These are phyloP conservation scores for Nyctanthes arbortristis DNA, from an alignment of 257 asterid species.

Conservation along the genomic window DNA sequence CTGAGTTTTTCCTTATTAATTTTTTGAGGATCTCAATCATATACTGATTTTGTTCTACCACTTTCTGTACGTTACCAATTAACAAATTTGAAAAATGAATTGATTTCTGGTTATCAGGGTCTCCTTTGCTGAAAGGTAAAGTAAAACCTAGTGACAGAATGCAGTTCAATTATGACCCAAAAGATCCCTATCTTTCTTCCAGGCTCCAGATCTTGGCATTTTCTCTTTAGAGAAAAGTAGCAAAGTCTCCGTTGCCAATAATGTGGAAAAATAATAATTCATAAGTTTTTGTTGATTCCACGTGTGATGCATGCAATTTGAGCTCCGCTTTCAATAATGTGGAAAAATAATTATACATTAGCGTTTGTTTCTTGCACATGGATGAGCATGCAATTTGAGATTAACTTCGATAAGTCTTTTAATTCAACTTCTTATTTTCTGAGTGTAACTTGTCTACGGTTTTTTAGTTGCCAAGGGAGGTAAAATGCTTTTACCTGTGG, in stretches of 20 bases:
- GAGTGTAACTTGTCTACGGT: too few relatives aligned
- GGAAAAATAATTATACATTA: too few relatives aligned
- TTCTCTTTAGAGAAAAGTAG: background rate
- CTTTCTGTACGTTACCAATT: background rate
- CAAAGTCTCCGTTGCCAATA: background rate
- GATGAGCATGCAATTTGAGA: too few relatives aligned
- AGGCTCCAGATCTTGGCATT: background rate
- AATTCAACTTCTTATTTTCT: too few relatives aligned
- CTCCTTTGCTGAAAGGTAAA: background rate
- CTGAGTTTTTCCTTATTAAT: conserved; percentile 8
- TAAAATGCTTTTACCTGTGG: conserved; percentile 21
- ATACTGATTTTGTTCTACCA: background rate
- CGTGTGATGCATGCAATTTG: too few relatives aligned
- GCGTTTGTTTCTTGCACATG: too few relatives aligned
- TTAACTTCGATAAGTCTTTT: too few relatives aligned
- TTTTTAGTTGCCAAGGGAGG: too few relatives aligned
- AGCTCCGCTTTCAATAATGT: too few relatives aligned
- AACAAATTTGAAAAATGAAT: background rate
- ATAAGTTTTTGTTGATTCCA: too few relatives aligned
- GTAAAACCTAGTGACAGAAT: background rate
- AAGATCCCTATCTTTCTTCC: background rate
- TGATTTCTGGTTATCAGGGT: background rate
- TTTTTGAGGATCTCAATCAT: background rate
- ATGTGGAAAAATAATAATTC: too few relatives aligned
- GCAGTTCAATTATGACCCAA: background rate